Evolutionary conservation across 768 basidiomycete genomes (phyloP).

Genomic region (Agaricus blazei): DNA sequence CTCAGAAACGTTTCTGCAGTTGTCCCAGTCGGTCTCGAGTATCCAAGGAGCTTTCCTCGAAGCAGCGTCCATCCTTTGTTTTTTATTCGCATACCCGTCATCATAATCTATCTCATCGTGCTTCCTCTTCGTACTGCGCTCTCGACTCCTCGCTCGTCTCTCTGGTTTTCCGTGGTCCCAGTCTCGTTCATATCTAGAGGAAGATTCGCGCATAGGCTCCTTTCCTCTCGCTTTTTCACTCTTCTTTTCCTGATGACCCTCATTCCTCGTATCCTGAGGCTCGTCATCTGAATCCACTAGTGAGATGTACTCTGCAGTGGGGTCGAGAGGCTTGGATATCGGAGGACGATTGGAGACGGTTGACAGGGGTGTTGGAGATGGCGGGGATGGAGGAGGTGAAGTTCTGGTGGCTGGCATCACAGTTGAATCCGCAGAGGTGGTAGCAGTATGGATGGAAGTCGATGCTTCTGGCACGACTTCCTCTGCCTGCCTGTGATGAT

Average conservation of each 20-base stretch:
- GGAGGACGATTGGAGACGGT: not conserved
- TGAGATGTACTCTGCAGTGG: conserved; percentile 3
- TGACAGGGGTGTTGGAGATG: not conserved
- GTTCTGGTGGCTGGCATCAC: not conserved
- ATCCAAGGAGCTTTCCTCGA: conserved; percentile 70
- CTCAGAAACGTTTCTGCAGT: conserved; percentile 75
- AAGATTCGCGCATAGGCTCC: conserved; percentile 4
- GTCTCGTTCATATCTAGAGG: conserved; percentile 24
- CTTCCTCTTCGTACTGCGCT: conserved; percentile 14
- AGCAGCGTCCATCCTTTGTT: conserved; percentile 45
- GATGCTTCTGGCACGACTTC: not conserved
- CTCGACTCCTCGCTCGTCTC: conserved; percentile 17
- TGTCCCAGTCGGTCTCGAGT: conserved; percentile 61
- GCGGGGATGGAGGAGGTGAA: not conserved
- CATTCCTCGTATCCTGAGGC: not conserved
- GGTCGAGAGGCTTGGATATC: not conserved
- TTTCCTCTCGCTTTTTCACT: conserved; percentile 11
- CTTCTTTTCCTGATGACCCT: not conserved
- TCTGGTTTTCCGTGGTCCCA: conserved; percentile 31
- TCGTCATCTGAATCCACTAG: conserved; percentile 2
- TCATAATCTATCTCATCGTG: conserved; percentile 32
- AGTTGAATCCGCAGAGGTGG: not conserved
- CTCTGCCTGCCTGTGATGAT: not conserved
- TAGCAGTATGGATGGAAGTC: not conserved
- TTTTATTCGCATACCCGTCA: conserved; percentile 50